Percentiles rank a stretch among this genome's conserved stretches.
Evolutionary conservation across 1,139 yeast species (phyloP).

Genomic region (Kluyveromyces marxianus): DNA sequence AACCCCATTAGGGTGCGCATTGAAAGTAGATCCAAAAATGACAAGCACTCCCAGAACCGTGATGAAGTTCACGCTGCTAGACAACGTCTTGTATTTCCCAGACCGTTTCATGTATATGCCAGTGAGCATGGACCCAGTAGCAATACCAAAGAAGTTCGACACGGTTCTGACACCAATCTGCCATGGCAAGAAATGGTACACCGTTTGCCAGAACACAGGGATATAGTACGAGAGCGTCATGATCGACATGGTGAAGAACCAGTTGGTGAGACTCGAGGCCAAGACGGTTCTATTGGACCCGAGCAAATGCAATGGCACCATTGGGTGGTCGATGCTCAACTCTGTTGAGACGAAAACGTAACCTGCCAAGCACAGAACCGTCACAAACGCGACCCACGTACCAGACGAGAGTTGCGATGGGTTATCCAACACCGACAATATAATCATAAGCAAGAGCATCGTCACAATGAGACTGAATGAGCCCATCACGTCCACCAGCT

Average conservation of each 20-base stretch:
- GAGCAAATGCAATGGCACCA: conserved; percentile 50
- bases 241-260: conserved; percentile 50
- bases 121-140: conserved; percentile 53
- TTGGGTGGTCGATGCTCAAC: conserved; percentile 49
- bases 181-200: conserved; percentile 44
- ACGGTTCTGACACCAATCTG: conserved; percentile 51
- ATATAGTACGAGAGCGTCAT: conserved; percentile 50
- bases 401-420: conserved; percentile 35
- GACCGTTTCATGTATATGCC: conserved; percentile 60
- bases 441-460: conserved; percentile 45
- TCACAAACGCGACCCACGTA: conserved; percentile 31
- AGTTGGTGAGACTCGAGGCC: conserved; percentile 54
- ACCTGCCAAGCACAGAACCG: conserved; percentile 22
- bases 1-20: conserved; percentile 9
- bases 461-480: conserved; percentile 51
- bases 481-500: conserved; percentile 63
- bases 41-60: conserved; percentile 38
- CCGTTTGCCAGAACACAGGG: conserved; percentile 55
- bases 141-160: conserved; percentile 57
- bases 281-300: conserved; percentile 44
- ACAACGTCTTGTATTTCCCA: conserved; percentile 51
- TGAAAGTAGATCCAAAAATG: conserved; percentile 22
- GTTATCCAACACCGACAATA: conserved; percentile 60
- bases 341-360: conserved; percentile 43
- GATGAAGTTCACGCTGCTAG: conserved; percentile 36